A percentile compares a stretch with the other conserved stretches of the same genome.
phyloP scores from a whole-genome alignment of 495 filamentous ascomycete genomes.

The Penicillium simplicissimum region DNA sequence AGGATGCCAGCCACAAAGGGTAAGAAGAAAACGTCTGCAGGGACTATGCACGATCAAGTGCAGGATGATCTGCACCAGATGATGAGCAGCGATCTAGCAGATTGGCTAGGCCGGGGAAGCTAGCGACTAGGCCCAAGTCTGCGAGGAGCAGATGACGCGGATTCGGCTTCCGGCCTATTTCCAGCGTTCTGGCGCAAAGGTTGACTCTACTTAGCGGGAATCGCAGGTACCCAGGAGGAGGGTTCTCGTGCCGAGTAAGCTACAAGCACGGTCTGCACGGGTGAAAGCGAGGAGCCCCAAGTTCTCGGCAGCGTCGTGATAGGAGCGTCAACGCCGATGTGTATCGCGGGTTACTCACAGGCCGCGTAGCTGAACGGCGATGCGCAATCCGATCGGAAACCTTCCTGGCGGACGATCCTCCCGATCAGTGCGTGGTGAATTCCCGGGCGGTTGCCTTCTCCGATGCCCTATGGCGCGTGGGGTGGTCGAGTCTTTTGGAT shows the following conservation, averaged over 20 bases:
- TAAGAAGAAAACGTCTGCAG: constrained; percentile 35
- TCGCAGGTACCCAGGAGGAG: neutral
- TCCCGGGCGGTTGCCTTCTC: constrained; percentile 19
- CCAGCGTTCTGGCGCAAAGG: neutral
- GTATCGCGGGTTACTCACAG: neutral
- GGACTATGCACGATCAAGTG: constrained; percentile 53
- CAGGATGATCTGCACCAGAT: constrained; percentile 56
- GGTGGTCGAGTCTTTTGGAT: constrained; percentile 13
- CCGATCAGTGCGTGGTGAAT: constrained; percentile 12
- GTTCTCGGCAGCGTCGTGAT: neutral
- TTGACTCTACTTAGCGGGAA: neutral
- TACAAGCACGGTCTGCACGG: neutral
- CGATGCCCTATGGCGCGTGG: neutral
- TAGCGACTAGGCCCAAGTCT: neutral
- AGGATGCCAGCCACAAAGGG: neutral
- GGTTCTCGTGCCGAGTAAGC: neutral
- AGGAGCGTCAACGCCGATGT: neutral
- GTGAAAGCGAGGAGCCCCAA: neutral
- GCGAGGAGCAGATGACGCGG: constrained; percentile 43
- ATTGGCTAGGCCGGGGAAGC: constrained; percentile 22
- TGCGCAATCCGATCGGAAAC: constrained; percentile 21
- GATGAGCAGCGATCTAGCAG: constrained; percentile 20
- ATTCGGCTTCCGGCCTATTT: constrained; percentile 26
- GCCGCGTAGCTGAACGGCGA: constrained; percentile 1
- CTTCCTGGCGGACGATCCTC: constrained; percentile 22